Base-by-base conservation (phyloP, 805 yeast genomes). In the Hanseniaspora taiwanica region DNA sequence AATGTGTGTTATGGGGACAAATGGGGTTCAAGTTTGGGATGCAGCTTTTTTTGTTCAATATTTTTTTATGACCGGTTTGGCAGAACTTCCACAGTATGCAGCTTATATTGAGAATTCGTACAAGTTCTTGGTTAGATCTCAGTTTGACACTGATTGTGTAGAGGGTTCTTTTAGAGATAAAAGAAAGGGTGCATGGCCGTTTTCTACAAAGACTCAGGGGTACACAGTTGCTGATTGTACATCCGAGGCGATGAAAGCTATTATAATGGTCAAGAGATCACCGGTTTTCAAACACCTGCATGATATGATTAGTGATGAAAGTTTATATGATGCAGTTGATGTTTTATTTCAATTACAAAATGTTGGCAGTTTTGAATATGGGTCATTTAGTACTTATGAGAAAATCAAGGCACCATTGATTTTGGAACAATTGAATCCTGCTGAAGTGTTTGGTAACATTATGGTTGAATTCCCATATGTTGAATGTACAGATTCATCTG, bases 381-480 rank as follows among this genome's bases (percentile, higher is more conserved):
- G 98, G 1, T 83, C 97, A 1, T 91, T 86, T 60, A 81, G 96
- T 1, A 74, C 96, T 0, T 91, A 91, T 59, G 99, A 91, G 55
- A 69, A 65, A 40, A 89, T 84, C 46, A 78, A 86, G 48, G 86
- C 94, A 0, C 74, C 94, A 0, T 75, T 85, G 12, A 44, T 75
- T 29, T 53, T 91, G 44, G 99, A 91, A 55, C 52, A 60, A 39
- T 63, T 91, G 43, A 89, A 89, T 49, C 97, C 98, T 0, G 99
- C 98, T 1, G 98, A 91, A 57, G 98, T 91, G 0, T 91, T 91
- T 62, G 95, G 94, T 43, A 87, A 91, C 50, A 91, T 91, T 44
- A 91, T 91, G 99, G 94, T 91, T 20, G 99, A 91, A 59, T 91
- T 84, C 56, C 97, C 98, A 0, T 91, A 91, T 54, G 96, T 93